These are phyloP conservation scores for Zygoascus biomembranicola DNA, from an alignment of 805 yeast species.

Conservation along the genomic window DNA sequence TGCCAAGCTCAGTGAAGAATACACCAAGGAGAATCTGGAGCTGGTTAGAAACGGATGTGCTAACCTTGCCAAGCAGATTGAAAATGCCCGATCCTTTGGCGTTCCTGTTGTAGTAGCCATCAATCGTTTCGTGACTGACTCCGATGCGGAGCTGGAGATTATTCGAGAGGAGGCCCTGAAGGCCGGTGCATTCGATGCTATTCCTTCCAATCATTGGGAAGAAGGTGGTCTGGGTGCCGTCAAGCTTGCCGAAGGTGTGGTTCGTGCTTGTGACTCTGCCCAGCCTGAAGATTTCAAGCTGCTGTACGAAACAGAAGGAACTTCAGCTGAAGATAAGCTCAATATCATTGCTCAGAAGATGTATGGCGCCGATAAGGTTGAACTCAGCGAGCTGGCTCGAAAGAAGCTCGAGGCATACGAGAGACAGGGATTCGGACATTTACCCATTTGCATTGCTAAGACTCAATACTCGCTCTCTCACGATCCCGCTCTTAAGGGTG, in stretches of 20 bases:
- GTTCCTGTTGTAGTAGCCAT: constrained; percentile 93
- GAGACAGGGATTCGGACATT: constrained; percentile 76
- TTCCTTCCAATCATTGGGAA: constrained; percentile 90
- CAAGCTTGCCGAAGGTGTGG: constrained; percentile 73
- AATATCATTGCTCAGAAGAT: constrained; percentile 71
- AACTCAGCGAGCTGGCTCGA: constrained; percentile 73
- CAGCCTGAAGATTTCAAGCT: constrained; percentile 45
- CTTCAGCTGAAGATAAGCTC: constrained; percentile 72
- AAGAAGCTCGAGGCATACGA: constrained; percentile 76
- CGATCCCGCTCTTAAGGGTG: constrained; percentile 89
- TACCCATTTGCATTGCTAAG: constrained; percentile 96
- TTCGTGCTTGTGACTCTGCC: constrained; percentile 51
- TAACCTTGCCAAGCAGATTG: constrained; percentile 84
- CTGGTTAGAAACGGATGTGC: constrained; percentile 73
- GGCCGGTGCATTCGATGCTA: constrained; percentile 91
- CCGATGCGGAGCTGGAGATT: constrained; percentile 68
- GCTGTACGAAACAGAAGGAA: constrained; percentile 58
- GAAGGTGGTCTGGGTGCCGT: constrained; percentile 90
- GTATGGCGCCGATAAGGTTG: constrained; percentile 89
- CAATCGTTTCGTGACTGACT: constrained; percentile 77
- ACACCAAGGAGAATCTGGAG: constrained; percentile 73
- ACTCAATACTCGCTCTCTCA: constrained; percentile 95
- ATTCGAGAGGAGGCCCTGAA: constrained; percentile 70
- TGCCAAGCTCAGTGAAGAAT: constrained; percentile 72
- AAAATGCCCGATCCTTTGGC: constrained; percentile 76